A percentile compares a stretch with the other conserved stretches of the same genome.
Conservation (phyloP, 2,329 filamentous ascomycete species). For the Fusarium globosum region DNA sequence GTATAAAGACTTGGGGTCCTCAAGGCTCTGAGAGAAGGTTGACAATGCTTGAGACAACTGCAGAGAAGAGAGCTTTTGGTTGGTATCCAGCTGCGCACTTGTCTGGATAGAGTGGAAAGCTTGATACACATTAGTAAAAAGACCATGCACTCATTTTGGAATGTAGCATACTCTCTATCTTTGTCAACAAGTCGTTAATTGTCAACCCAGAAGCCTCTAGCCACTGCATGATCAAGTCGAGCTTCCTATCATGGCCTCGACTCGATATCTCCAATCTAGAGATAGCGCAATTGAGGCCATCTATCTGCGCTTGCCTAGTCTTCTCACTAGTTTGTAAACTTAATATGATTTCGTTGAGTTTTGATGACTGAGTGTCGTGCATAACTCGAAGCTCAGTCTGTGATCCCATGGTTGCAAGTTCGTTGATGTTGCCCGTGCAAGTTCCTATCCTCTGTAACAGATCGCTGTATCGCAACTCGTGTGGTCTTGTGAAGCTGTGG, state of each 20-base stretch:
- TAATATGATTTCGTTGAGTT: neutral
- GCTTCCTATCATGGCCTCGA: neutral
- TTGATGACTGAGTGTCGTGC: neutral
- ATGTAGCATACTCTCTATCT: neutral
- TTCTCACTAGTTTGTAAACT: neutral
- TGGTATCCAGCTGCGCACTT: slow-evolving; percentile 2
- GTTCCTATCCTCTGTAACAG: neutral
- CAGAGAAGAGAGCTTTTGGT: slow-evolving; percentile 1
- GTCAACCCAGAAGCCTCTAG: neutral
- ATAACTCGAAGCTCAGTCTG: slow-evolving; percentile 9
- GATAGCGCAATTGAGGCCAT: neutral
- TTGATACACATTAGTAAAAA: neutral
- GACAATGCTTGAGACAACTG: slow-evolving; percentile 2
- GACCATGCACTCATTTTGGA: accelerated
- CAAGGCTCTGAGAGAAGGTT: neutral
- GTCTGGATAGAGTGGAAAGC: neutral
- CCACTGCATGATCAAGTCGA: neutral
- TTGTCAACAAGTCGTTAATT: neutral
- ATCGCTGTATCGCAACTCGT: neutral
- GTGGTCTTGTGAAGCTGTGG: slow-evolving; percentile 14
- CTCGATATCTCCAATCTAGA: neutral
- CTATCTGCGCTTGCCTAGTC: neutral
- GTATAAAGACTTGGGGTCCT: neutral
- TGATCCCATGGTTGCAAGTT: neutral
- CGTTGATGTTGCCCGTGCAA: neutral